A percentile compares a stretch with the other conserved stretches of the same genome.
Evolutionary conservation across 2,329 filamentous ascomycete genomes (phyloP).

Genomic region (Colletotrichum theobromicola): DNA sequence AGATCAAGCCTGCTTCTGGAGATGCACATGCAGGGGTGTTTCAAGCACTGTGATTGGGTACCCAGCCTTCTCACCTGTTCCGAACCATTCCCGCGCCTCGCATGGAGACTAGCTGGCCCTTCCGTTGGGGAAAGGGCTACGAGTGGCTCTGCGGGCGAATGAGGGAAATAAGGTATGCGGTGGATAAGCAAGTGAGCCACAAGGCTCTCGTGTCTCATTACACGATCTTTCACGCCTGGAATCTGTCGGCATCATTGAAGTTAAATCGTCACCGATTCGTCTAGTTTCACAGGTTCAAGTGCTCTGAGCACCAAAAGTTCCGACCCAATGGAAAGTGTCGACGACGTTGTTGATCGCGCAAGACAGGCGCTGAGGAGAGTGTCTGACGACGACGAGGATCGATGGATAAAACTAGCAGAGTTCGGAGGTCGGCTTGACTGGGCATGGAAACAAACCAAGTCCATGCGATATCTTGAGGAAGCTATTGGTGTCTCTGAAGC

Average conservation of each 20-base stretch:
- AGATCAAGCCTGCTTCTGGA: not conserved
- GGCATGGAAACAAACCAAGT: not conserved
- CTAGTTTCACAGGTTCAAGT: accelerated
- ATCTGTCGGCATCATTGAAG: not conserved
- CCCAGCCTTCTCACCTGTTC: not conserved
- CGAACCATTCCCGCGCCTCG: not conserved
- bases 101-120: not conserved
- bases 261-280: not conserved
- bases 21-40: not conserved
- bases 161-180: not conserved
- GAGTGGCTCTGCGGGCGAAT: not conserved
- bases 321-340: not conserved
- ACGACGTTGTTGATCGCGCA: not conserved
- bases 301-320: not conserved
- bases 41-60: not conserved
- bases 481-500: not conserved
- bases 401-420: not conserved
- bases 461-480: not conserved
- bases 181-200: not conserved
- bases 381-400: not conserved
- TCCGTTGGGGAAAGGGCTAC: not conserved
- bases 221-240: not conserved
- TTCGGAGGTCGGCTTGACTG: not conserved
- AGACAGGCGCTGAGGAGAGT: not conserved
- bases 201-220: not conserved